Evolutionary conservation across 441 rosid genomes (phyloP).

Genomic region (Metrosideros polymorpha): DNA sequence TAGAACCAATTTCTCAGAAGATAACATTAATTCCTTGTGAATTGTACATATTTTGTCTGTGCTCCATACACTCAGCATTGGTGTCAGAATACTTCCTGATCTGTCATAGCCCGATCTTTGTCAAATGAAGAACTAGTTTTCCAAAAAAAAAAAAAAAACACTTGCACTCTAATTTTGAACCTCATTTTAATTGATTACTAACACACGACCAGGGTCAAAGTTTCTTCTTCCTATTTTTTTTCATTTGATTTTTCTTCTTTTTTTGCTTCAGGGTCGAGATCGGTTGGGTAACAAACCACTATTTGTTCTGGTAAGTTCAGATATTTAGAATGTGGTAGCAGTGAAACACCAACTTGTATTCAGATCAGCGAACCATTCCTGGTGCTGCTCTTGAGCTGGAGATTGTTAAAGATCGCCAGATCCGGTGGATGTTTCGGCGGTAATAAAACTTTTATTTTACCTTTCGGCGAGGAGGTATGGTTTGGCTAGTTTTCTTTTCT

Average conservation of each 20-base stretch:
- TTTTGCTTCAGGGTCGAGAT: slow-evolving; percentile 50
- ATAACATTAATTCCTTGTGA: neutral
- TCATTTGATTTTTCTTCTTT: neutral
- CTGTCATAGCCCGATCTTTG: neutral
- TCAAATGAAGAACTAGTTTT: neutral
- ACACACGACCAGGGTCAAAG: neutral
- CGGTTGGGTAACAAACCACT: slow-evolving; percentile 63
- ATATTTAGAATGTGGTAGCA: neutral
- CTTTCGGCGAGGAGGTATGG: neutral
- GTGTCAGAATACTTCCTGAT: neutral
- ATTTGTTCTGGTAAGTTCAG: slow-evolving; percentile 60
- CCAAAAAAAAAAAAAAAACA: neutral
- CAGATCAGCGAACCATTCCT: neutral
- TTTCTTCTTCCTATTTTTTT: neutral
- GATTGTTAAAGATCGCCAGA: neutral
- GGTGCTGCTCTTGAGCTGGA: neutral
- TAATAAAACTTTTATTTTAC: neutral
- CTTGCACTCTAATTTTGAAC: neutral
- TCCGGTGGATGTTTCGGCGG: neutral
- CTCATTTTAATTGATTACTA: neutral
- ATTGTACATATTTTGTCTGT: neutral
- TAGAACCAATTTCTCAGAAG: neutral
- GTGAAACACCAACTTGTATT: neutral
- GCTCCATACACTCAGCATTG: neutral
- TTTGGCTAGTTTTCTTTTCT: neutral